Percentiles rank a stretch among this genome's conserved stretches.
Evolutionary conservation across 495 filamentous ascomycete species (phyloP).

Genomic region (Sporormia fimetaria): DNA sequence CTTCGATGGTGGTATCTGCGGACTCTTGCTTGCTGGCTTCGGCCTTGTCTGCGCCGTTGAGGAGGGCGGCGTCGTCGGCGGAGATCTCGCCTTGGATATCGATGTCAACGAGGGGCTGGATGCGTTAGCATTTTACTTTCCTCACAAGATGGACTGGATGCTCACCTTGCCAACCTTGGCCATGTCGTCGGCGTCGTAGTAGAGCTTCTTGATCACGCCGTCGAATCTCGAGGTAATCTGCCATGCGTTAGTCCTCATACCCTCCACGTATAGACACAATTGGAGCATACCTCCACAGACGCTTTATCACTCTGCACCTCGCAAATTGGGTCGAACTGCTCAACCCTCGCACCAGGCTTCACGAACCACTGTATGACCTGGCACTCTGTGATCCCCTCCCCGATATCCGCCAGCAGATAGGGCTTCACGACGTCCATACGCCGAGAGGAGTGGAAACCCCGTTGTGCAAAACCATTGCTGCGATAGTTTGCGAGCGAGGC

Average conservation of each 20-base stretch:
- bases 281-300: constrained; percentile 60
- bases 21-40: constrained; percentile 8
- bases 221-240: constrained; percentile 90
- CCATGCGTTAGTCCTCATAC: constrained; percentile 1
- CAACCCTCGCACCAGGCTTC: constrained; percentile 85
- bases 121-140: constrained; percentile 4
- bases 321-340: constrained; percentile 95
- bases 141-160: neutral
- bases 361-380: constrained; percentile 99
- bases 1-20: constrained; percentile 26
- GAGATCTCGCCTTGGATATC: constrained; percentile 55
- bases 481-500: too few species aligned
- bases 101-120: constrained; percentile 61
- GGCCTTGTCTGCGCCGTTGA: constrained; percentile 22
- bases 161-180: constrained; percentile 67
- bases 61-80: constrained; percentile 42
- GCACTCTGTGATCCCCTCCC: constrained; percentile 95
- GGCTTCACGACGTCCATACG: constrained; percentile 59
- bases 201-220: constrained; percentile 88
- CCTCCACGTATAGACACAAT: neutral
- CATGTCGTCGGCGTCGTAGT: constrained; percentile 93
- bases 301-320: constrained; percentile 98
- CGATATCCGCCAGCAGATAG: constrained; percentile 88
- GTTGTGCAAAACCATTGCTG: too few species aligned
- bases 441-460: constrained; percentile 49